Evolutionary conservation across 306 rosid species (phyloP).

Genomic region (barrel medic (Medicago truncatula)): MtrunA17r5.0-ANR NC_053045.1:7351501-7352000

Average conservation of each 20-base stretch:
- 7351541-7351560: slow-evolving; percentile 39
- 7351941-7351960: background rate
- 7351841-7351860: slow-evolving; percentile 9
- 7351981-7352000: background rate
- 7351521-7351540: slow-evolving; percentile 58
- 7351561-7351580: slow-evolving; percentile 25
- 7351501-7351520: slow-evolving; percentile 56
- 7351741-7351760: background rate
- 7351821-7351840: background rate
- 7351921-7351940: background rate
- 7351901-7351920: background rate
- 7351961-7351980: background rate
- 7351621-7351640: background rate
- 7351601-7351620: background rate
- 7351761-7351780: background rate
- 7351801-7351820: background rate
- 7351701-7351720: background rate
- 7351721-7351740: background rate
- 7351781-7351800: background rate
- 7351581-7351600: slow-evolving; percentile 21
- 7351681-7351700: background rate
- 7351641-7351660: background rate
- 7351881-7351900: background rate
- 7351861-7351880: background rate
- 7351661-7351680: background rate